Base-by-base conservation (phyloP, 768 basidiomycete species). In the Boletus patriciae region DNA sequence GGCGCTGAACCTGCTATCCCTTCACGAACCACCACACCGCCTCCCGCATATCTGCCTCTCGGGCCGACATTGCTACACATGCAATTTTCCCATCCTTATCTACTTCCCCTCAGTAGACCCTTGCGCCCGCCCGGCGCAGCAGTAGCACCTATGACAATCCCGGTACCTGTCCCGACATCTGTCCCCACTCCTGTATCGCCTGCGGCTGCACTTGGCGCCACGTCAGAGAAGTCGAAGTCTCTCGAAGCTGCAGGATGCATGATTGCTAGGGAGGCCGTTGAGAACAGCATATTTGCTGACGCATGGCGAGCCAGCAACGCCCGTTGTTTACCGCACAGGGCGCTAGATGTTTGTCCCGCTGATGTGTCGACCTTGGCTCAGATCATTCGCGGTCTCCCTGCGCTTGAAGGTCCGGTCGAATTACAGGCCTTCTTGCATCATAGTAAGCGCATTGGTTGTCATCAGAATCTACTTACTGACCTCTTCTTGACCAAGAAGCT, bases 151-250 rank as follows among this genome's bases (percentile, higher is more conserved):
- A 77, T 78, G 45, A 74, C 75, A 60, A 74, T 78, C 4, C 72
- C 77, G 0, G 66, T 74, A 16, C 70, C 76, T 15, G 66, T 77
- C 5, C 73, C 73, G 4, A 75, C 76, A 3, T 80, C 81, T n/a
- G 90, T 87, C 0, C 90, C 90, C 1, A 94, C 92, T 0, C 92
- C 92, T 1, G 89, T 93, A 3, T 93, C 91, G 0, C 92, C 92
- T 19, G 90, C 88, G 5, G 87, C 88, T 1, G 76, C 77, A 1
- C 73, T 89, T 33, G 86, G 86, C 5, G 79, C 82, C 1, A 75
- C 83, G 1, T 81, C 82, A 4, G 89, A 89, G 66, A 84, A 83
- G 58, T 80, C 82, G 4, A 85, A 83, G 66, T 82, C 82, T 1
- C 73, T 92, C 23, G 90, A 91, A 66, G 81, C 83, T 0, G 83